A percentile compares a stretch with the other conserved stretches of the same genome.
phyloP scores from a whole-genome alignment of 139 green algal species.

The Chlamydomonas sp. region DNA sequence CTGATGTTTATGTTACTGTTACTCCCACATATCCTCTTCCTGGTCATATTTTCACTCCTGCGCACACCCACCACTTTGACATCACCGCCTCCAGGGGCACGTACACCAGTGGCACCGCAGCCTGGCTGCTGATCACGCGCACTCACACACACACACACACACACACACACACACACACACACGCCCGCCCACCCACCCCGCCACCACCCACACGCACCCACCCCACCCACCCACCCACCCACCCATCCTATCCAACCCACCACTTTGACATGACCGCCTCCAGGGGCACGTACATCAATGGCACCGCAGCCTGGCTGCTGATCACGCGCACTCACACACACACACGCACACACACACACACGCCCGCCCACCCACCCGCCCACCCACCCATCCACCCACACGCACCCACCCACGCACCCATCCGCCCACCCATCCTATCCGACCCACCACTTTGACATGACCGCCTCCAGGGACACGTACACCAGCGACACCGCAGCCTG shows the following conservation, averaged over 20 bases:
- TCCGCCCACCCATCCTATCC: no score
- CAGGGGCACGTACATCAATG: conserved; percentile 86
- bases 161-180: no score
- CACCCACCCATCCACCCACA: no score
- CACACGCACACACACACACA: neutral
- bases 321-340: conserved; percentile 35
- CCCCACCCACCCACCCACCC: no score
- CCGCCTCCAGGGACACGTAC: conserved; percentile 86
- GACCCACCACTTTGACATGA: conserved; percentile 45
- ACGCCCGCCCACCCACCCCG: no score
- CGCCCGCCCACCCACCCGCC: no score
- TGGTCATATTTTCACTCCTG: neutral
- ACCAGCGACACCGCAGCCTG: conserved; percentile 72
- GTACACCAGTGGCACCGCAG: conserved; percentile 81
- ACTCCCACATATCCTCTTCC: no score
- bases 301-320: conserved; percentile 52
- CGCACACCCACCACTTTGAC: conserved; percentile 35
- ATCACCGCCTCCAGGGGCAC: conserved; percentile 78
- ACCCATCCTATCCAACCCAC: no score
- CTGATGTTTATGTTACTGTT: no score
- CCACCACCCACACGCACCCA: no score
- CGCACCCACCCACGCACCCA: no score
- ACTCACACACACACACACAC: no score
- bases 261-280: conserved; percentile 61
- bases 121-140: conserved; percentile 58